phyloP scores from a whole-genome alignment of 2,329 filamentous ascomycete species.

The Fusarium compactum region DNA sequence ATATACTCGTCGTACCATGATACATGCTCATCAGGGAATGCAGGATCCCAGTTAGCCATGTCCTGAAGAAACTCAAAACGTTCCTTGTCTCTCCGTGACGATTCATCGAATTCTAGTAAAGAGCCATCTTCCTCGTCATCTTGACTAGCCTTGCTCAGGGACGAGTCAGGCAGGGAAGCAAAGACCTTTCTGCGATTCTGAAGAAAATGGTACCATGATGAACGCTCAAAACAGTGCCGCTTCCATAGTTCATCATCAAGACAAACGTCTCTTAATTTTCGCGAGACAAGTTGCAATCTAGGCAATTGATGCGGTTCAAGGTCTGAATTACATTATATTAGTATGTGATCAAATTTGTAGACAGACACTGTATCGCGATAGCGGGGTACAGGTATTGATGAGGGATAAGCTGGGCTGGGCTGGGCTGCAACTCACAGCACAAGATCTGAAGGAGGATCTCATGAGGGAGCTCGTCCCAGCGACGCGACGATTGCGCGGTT shows the following conservation, averaged over 20 bases:
- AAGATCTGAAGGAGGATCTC: constrained; percentile 74
- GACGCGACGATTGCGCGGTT: constrained; percentile 30
- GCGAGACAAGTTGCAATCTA: constrained; percentile 76
- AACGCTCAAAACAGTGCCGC: constrained; percentile 77
- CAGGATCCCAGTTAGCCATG: constrained; percentile 85
- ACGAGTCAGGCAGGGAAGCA: constrained; percentile 42
- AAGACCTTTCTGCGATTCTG: constrained; percentile 55
- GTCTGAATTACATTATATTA: constrained; percentile 41
- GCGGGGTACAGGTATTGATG: constrained; percentile 34
- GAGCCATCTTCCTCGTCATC: constrained; percentile 11
- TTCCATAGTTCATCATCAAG: constrained; percentile 85
- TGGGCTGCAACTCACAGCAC: constrained; percentile 62
- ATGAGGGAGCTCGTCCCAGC: constrained; percentile 67
- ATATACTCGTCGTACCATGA: constrained; percentile 93
- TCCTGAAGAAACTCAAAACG: constrained; percentile 59
- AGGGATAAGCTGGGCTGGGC: constrained; percentile 30
- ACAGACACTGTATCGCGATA: constrained; percentile 5
- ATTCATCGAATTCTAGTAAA: constrained; percentile 45
- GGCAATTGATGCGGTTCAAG: constrained; percentile 63
- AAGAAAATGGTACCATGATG: constrained; percentile 72
- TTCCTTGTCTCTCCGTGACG: constrained; percentile 15
- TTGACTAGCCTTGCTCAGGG: constrained; percentile 16
- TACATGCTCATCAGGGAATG: constrained; percentile 76
- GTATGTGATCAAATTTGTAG: constrained; percentile 34
- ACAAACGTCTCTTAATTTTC: constrained; percentile 72